These are phyloP conservation scores for Stagonosporopsis tanaceti DNA, from an alignment of 2,329 filamentous ascomycete species.

Conservation along the genomic window DNA sequence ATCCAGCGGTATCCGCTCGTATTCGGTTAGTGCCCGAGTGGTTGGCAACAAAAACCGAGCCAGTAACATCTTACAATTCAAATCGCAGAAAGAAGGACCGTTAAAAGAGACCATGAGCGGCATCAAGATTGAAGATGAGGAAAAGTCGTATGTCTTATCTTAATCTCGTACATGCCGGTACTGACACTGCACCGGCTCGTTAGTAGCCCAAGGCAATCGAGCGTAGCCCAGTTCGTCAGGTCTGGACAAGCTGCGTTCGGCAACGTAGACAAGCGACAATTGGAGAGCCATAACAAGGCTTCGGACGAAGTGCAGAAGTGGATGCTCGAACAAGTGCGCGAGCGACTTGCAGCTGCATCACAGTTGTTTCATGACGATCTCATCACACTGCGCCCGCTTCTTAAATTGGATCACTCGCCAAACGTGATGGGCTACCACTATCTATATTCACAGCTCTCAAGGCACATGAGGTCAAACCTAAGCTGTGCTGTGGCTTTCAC, in stretches of 20 bases:
- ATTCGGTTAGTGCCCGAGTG: slow-evolving; percentile 4
- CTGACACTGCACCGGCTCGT: neutral
- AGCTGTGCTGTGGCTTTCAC: slow-evolving; percentile 2
- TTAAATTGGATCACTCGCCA: slow-evolving; percentile 5
- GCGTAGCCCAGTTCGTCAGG: slow-evolving; percentile 9
- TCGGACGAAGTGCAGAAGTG: neutral
- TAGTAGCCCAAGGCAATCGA: neutral
- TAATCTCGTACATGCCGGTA: neutral
- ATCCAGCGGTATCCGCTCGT: neutral
- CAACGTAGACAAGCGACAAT: neutral
- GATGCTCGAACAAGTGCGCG: slow-evolving; percentile 4
- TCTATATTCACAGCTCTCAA: slow-evolving; percentile 1
- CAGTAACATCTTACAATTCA: neutral
- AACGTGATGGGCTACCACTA: neutral
- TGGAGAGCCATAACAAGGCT: neutral
- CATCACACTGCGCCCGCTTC: slow-evolving; percentile 2
- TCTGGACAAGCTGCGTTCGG: slow-evolving; percentile 6
- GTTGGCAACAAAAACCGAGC: neutral
- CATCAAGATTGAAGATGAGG: neutral
- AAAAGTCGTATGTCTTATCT: neutral
- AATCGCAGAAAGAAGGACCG: neutral
- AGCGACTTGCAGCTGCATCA: neutral
- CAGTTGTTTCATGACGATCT: slow-evolving; percentile 8
- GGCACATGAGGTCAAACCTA: slow-evolving; percentile 11
- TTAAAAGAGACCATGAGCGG: neutral